Evolutionary conservation across 2,329 filamentous ascomycete genomes (phyloP), one percentile per base, ranked within the genome.

Genomic region (Pseudocercospora macadamiae): DNA sequence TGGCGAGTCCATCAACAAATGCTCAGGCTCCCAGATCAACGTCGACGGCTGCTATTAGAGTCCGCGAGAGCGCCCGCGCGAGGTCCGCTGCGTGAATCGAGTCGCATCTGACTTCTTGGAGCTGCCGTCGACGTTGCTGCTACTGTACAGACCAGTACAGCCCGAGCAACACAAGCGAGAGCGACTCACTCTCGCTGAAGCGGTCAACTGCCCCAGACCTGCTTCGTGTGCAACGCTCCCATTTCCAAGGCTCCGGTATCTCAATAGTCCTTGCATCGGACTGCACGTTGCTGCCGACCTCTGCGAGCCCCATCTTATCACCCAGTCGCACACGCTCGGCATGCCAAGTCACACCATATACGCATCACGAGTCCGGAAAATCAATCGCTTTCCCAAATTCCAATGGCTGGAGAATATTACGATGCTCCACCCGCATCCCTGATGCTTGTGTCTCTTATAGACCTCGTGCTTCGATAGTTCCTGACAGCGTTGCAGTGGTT

Each of bases 401-500:
- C 37, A 37, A 37, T 30, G 44, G n/a, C n/a, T n/a, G n/a, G n/a
- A n/a, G n/a, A n/a, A n/a, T n/a, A n/a, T n/a, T n/a, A n/a, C n/a
- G n/a, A n/a, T n/a, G n/a, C 52, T 55, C 54, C 63, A 51, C 60
- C 19, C 14, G 21, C 23, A 60, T 64, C 51, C 57, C 51, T 34
- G n/a, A n/a, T n/a, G n/a, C n/a, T n/a, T n/a, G n/a, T n/a, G n/a
- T n/a, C n/a, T n/a, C n/a, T n/a, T n/a, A n/a, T n/a, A 26, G 45
- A 49, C 45, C 55, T 59, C 53, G 57, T 65, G 60, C 60, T 60
- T 32, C 54, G 56, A 61, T 56, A 42, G 56, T 62, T 60, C 58
- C 56, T 62, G 55, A 59, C 55, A 30, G 39, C 52, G 56, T 54
- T 62, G 57, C 61, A 66, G 63, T 51, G 52, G 57, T 64, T 65